Evolutionary conservation across 1,139 yeast genomes (phyloP), one percentile per base, ranked within the genome.

Genomic region (Starmera stellimalicola): DNA sequence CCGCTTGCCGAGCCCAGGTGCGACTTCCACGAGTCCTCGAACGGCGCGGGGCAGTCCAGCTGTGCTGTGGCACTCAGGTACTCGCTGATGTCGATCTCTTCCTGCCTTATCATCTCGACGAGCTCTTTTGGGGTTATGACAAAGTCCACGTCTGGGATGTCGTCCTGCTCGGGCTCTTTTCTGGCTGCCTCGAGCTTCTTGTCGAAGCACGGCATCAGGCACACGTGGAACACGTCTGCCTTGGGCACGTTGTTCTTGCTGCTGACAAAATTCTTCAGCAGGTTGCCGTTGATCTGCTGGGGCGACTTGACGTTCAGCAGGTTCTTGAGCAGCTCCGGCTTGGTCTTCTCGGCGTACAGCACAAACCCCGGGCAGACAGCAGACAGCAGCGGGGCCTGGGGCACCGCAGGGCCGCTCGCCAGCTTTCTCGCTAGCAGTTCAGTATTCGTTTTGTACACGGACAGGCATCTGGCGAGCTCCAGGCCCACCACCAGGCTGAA

Each of bases 281-380:
- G 50, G 18, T 76, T 63, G 0, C 97, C 97, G 0, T 96, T 85
- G 35, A 91, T 80, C 53, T 85, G 96, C 58, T 91, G 97, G 3
- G 98, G 93, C 1, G 95, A 83, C 50, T 85, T 84, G 33, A 82
- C 79, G 22, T 68, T 66, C 16, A 80, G 65, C 34, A 80, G 47
- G 39, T 60, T 58, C 0, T 88, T 81, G 18, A 87, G 60, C 16
- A 91, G 63, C 41, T 82, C 77, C 0, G 94, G 94, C 55, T 91
- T 96, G 0, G 96, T 88, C 62, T 91, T 91, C 51, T 91, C 98
- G 0, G 91, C 95, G 50, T 91, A 91, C 25, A 93, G 66, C 0
- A 93, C 94, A 88, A 95, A 91, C 0, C 99, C 99, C 0, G 99
- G 99, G 55, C 97, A 91, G 2, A 82, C 68, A 5, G 57, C 85